Percentiles rank a stretch among this genome's conserved stretches.
These are phyloP conservation scores for Phytopythium litorale DNA, from an alignment of 352 stramenopile genomes.

Conservation along the genomic window DNA sequence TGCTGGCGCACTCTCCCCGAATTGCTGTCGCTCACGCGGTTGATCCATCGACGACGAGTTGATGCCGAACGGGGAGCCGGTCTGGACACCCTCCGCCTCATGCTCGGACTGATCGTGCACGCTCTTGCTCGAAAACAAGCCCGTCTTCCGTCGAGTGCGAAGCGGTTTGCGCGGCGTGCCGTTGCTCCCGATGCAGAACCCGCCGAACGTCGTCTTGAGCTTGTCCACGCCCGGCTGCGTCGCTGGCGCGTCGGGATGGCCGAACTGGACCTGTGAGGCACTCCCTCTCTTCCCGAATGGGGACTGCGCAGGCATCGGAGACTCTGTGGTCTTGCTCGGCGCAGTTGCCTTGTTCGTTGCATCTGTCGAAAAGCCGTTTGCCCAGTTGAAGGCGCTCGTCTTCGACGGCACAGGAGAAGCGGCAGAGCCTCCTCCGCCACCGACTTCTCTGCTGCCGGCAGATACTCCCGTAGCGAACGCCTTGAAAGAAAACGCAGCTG, in stretches of 20 bases:
- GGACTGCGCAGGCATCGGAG: slow-evolving; percentile 11
- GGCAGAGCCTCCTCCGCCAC: not conserved
- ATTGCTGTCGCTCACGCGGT: slow-evolving; percentile 16
- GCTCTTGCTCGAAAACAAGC: slow-evolving; percentile 35
- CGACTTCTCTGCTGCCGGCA: not conserved
- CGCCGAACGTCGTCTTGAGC: slow-evolving; percentile 7
- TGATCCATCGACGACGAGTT: slow-evolving; percentile 2
- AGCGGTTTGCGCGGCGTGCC: slow-evolving; percentile 11
- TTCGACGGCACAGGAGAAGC: slow-evolving; percentile 18
- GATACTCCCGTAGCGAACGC: not conserved
- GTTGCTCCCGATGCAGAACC: slow-evolving; percentile 24
- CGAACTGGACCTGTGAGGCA: slow-evolving; percentile 19
- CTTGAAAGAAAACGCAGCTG: slow-evolving; percentile 4
- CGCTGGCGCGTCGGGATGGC: slow-evolving; percentile 3
- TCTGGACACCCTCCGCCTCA: slow-evolving; percentile 6
- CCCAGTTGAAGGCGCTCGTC: slow-evolving; percentile 4
- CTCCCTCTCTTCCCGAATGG: slow-evolving; percentile 15
- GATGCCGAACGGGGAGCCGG: slow-evolving; percentile 32
- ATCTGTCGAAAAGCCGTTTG: not conserved
- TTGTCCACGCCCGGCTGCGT: slow-evolving; percentile 2
- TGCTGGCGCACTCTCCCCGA: slow-evolving; percentile 25
- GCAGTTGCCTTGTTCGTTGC: not conserved
- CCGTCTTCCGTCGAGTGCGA: slow-evolving; percentile 13
- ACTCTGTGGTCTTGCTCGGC: not conserved
- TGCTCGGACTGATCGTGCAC: slow-evolving; percentile 12